Evolutionary conservation across 495 filamentous ascomycete species (phyloP).

Genomic region (Lepidopterella palustris): DNA sequence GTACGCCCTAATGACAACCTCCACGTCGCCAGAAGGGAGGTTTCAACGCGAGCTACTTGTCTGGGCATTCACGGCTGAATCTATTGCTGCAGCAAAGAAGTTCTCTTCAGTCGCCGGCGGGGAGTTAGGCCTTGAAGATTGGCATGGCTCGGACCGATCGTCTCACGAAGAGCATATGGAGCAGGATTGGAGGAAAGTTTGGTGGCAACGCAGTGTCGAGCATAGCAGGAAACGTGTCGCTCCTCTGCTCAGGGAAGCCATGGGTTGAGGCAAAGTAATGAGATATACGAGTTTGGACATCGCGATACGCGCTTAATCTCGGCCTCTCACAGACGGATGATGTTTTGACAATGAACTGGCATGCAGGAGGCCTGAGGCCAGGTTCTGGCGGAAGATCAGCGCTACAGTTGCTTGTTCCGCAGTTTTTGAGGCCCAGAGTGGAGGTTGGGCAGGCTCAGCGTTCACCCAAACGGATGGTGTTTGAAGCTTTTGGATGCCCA

Average conservation of each 20-base stretch:
- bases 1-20: constrained; percentile 71
- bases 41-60: constrained; percentile 74
- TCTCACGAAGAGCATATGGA: constrained; percentile 5
- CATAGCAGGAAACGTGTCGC: constrained; percentile 86
- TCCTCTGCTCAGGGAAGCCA: constrained; percentile 65
- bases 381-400: constrained; percentile 1
- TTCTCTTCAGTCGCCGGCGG: constrained; percentile 48
- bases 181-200: constrained; percentile 27
- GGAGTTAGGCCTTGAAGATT: constrained; percentile 52
- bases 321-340: constrained; percentile 11
- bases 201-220: constrained; percentile 55
- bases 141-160: constrained; percentile 34
- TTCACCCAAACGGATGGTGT: constrained; percentile 18
- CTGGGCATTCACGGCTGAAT: constrained; percentile 47
- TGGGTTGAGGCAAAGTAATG: constrained; percentile 34
- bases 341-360: neutral
- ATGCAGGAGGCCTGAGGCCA: neutral
- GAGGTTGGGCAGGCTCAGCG: constrained; percentile 26
- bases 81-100: constrained; percentile 41
- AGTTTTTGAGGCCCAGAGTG: constrained; percentile 15
- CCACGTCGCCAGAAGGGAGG: constrained; percentile 42
- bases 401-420: constrained; percentile 16
- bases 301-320: constrained; percentile 10
- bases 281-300: neutral
- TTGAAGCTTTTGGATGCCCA: constrained; percentile 19